Evolutionary conservation across 352 stramenopile species (phyloP).

Genomic region (Phytopythium montanum): DNA sequence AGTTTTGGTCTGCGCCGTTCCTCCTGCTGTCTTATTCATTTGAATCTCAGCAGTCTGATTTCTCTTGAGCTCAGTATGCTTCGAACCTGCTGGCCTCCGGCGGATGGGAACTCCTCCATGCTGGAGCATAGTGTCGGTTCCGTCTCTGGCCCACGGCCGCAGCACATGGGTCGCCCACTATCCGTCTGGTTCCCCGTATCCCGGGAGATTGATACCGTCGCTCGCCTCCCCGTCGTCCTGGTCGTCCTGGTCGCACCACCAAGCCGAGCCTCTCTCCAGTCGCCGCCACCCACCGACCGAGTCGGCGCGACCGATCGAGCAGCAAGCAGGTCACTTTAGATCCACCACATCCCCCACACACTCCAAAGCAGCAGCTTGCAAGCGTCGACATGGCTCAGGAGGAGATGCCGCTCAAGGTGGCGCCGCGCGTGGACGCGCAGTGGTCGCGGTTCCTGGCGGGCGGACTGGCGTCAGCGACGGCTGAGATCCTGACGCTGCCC

Average conservation of each 20-base stretch:
- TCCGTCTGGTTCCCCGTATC: not conserved
- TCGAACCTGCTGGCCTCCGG: too few species aligned
- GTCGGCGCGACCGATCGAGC: not conserved
- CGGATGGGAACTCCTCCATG: too few species aligned
- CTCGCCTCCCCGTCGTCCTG: not conserved
- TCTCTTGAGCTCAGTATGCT: too few species aligned
- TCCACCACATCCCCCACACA: not conserved
- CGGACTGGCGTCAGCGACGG: conserved; percentile 59
- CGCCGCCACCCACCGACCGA: too few species aligned
- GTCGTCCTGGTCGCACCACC: not conserved
- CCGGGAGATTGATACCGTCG: not conserved
- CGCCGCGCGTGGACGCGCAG: conserved; percentile 49
- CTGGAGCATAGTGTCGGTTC: too few species aligned
- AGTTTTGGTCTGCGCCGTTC: too few species aligned
- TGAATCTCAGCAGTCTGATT: too few species aligned
- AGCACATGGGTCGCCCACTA: not conserved
- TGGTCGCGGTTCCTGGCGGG: conserved; percentile 69
- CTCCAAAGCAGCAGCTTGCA: too few species aligned
- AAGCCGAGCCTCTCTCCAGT: not conserved
- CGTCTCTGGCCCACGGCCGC: not conserved
- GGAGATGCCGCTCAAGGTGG: conserved; percentile 31
- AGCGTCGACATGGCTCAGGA: conserved; percentile 14
- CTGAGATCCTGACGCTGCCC: conserved; percentile 77
- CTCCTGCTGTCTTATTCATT: too few species aligned
- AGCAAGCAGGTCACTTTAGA: not conserved